Evolutionary conservation across 768 basidiomycete genomes (phyloP).

Genomic region (Sistotremastrum suecicum): DNA sequence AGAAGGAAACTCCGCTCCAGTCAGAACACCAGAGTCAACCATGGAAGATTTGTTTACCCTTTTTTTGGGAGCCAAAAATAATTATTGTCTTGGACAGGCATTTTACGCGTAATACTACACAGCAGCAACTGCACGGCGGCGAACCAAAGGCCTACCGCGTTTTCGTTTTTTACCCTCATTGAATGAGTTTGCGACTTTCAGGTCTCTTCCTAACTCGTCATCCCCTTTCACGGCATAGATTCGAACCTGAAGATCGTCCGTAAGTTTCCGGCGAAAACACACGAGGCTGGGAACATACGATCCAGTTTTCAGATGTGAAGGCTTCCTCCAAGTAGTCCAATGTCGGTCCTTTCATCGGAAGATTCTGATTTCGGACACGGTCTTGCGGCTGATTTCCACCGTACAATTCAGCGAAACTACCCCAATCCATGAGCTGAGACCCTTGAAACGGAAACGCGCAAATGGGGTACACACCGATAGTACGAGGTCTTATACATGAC

Average conservation of each 20-base stretch:
- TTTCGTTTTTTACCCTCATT: slow-evolving; percentile 81
- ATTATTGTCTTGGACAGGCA: too few relatives aligned
- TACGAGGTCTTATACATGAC: slow-evolving; percentile 99
- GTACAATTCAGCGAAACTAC: slow-evolving; percentile 76
- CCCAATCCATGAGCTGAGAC: not conserved
- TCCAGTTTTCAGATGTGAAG: slow-evolving; percentile 99
- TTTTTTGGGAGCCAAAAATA: too few relatives aligned
- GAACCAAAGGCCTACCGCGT: slow-evolving; percentile 51
- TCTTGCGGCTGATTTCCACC: slow-evolving; percentile 63
- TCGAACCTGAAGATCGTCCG: slow-evolving; percentile 39
- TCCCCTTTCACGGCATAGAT: slow-evolving; percentile 95
- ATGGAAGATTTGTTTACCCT: too few relatives aligned
- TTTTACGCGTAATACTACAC: too few relatives aligned
- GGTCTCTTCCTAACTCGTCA: slow-evolving; percentile 79
- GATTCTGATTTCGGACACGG: slow-evolving; percentile 75
- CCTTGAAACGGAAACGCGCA: slow-evolving; percentile 1
- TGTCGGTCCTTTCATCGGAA: slow-evolving; percentile 66
- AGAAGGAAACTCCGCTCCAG: too few relatives aligned
- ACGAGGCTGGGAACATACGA: slow-evolving; percentile 37
- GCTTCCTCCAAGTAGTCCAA: slow-evolving; percentile 93
- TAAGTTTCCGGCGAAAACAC: not conserved
- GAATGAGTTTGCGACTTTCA: slow-evolving; percentile 79
- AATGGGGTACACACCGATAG: slow-evolving; percentile 48
- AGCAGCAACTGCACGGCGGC: slow-evolving; percentile 20
- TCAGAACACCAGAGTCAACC: too few relatives aligned